Base-by-base conservation (phyloP, 2,329 filamentous ascomycete genomes). In the Exophiala alcalophila region DNA sequence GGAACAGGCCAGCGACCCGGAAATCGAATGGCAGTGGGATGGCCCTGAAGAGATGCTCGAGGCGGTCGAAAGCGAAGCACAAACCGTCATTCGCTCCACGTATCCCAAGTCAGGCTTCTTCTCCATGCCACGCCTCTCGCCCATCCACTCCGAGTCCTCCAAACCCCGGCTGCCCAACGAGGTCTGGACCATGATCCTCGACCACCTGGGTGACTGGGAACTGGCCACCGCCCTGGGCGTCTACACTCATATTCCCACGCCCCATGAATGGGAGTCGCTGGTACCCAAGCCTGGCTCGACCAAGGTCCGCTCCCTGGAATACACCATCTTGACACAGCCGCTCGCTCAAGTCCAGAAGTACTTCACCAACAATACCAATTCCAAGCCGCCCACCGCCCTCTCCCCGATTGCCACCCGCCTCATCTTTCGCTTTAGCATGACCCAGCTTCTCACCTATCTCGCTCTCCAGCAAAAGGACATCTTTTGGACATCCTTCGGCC, bases 201-300 rank as follows among this genome's bases (percentile, higher is more conserved):
- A 94, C 52, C 80, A 83, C 50, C 79, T 89, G 0, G 81, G 81
- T 29, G 91, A 97, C 62, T 97, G 91, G 91, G 91, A 96, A 65
- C 72, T 94, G 14, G 85, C 91, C 7, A 83, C 83, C 53, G 83
- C 86, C 1, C 71, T 96, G 4, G 82, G 85, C 43, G 78, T 96
- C 30, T 91, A 85, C 59, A 88, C 88, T 1, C 88, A 78, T 41
- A 70, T 95, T 4, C 76, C 80, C 1, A 78, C 83, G 48, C 89
- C 91, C 1, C 64, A 71, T 24, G 79, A 86, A 54, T 94, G 89
- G 88, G 74, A 77, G 50, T 68, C 69, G 39, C 78, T 83, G 20
- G 74, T 76, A 26, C 72, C 77, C 8, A 71, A 75, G 31, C 80
- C 86, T 55, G 79, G 83, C 1, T 70, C 86, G 9, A 80, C 84